Percentiles rank a stretch among this genome's conserved stretches.
phyloP scores from a whole-genome alignment of 306 rosid genomes.

The Hippophae rhamnoides region DNA sequence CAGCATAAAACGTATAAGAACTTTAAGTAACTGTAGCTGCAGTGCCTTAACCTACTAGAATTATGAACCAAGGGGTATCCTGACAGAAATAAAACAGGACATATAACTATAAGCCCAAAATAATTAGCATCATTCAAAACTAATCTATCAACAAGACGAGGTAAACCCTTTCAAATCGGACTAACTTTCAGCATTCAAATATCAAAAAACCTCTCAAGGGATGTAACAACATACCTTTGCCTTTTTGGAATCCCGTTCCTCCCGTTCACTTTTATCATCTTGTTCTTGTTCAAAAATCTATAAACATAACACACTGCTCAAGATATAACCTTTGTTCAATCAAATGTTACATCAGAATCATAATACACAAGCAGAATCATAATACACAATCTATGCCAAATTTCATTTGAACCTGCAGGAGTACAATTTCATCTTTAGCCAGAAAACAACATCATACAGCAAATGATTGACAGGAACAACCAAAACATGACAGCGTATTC shows the following conservation, averaged over 20 bases:
- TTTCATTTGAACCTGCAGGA: no score
- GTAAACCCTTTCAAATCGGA: neutral
- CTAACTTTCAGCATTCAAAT: neutral
- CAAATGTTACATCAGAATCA: neutral
- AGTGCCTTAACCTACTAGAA: no score
- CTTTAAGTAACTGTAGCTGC: no score
- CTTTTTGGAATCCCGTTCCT: constrained; percentile 31
- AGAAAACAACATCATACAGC: no score
- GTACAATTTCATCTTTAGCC: no score
- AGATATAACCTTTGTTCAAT: neutral
- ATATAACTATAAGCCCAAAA: neutral
- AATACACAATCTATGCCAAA: neutral
- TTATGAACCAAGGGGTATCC: neutral
- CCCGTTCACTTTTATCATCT: constrained; percentile 28
- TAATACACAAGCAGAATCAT: neutral
- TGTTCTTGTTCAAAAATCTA: constrained; percentile 29
- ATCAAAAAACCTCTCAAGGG: neutral
- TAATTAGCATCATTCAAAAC: neutral
- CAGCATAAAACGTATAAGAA: no score
- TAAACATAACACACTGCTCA: neutral
- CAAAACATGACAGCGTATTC: no score
- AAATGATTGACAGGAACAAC: no score
- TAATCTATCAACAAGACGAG: neutral
- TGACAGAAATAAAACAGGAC: neutral
- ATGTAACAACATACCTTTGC: constrained; percentile 25